A percentile compares a stretch with the other conserved stretches of the same genome.
These are phyloP conservation scores for Curvularia hawaiiensis DNA, from an alignment of 2,329 filamentous ascomycete genomes.

Conservation along the genomic window DNA sequence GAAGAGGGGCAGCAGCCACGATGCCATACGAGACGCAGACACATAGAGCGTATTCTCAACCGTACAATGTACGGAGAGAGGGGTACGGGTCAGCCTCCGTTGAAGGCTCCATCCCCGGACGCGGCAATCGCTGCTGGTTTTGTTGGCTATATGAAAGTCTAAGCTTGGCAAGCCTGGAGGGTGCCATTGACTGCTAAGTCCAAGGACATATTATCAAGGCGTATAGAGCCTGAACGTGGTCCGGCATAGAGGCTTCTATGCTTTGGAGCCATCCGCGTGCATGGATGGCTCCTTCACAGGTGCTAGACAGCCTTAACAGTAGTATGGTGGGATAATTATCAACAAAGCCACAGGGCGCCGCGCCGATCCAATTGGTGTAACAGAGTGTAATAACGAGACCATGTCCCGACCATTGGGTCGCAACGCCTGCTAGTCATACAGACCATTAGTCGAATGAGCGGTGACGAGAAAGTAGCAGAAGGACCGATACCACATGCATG, in stretches of 20 bases:
- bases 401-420: slow-evolving; percentile 13
- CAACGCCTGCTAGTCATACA: slow-evolving; percentile 19
- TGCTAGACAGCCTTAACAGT: slow-evolving; percentile 8
- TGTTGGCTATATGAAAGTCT: slow-evolving; percentile 3
- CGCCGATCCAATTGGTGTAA: slow-evolving; percentile 12
- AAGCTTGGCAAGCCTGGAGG: slow-evolving; percentile 5
- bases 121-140: slow-evolving; percentile 10
- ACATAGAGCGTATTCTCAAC: slow-evolving; percentile 4
- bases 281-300: slow-evolving; percentile 3
- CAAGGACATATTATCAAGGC: slow-evolving; percentile 3
- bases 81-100: slow-evolving; percentile 20
- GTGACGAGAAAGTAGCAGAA: slow-evolving; percentile 30
- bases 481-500: slow-evolving; percentile 30
- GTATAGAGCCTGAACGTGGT: slow-evolving; percentile 4
- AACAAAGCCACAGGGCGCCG: slow-evolving; percentile 10
- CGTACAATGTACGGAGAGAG: slow-evolving; percentile 27
- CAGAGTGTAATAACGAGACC: slow-evolving; percentile 4
- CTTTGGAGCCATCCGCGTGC: slow-evolving; percentile 1
- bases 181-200: slow-evolving; percentile 1
- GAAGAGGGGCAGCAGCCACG: slow-evolving; percentile 8
- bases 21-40: slow-evolving; percentile 2
- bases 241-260: background rate
- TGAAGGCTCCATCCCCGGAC: slow-evolving; percentile 13
- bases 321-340: slow-evolving; percentile 7
- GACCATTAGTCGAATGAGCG: slow-evolving; percentile 26